Percentiles rank a stretch among this genome's conserved stretches.
phyloP scores from a whole-genome alignment of 495 filamentous ascomycete genomes.

The Penicillium tannophilum region DNA sequence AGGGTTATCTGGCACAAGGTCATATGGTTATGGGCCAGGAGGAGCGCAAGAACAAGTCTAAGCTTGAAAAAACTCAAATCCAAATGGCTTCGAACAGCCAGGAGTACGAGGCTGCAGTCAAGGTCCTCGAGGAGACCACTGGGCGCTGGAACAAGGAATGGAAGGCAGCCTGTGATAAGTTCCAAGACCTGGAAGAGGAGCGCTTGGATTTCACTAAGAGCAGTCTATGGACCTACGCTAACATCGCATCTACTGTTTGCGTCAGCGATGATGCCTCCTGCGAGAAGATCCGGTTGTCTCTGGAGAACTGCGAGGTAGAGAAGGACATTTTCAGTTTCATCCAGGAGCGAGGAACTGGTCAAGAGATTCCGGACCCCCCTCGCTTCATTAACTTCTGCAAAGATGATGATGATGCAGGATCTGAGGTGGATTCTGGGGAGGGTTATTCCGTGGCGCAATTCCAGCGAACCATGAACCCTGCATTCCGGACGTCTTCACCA shows the following conservation, averaged over 20 bases:
- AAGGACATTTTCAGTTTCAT: slow-evolving; percentile 94
- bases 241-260: slow-evolving; percentile 96
- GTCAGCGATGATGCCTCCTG: slow-evolving; percentile 98
- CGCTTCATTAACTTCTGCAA: slow-evolving; percentile 99
- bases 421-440: slow-evolving; percentile 81
- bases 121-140: slow-evolving; percentile 93
- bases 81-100: slow-evolving; percentile 85
- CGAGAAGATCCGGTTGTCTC: slow-evolving; percentile 91
- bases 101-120: slow-evolving; percentile 92
- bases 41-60: slow-evolving; percentile 98
- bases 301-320: slow-evolving; percentile 95
- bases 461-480: slow-evolving; percentile 90
- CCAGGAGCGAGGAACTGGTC: slow-evolving; percentile 83
- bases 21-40: slow-evolving; percentile 99
- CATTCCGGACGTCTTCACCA: slow-evolving; percentile 89
- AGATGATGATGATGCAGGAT: slow-evolving; percentile 82
- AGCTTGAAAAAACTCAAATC: slow-evolving; percentile 97
- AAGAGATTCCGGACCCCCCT: slow-evolving; percentile 95
- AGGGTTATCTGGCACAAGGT: slow-evolving; percentile 96
- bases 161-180: slow-evolving; percentile 98
- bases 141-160: slow-evolving; percentile 96
- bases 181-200: slow-evolving; percentile 99
- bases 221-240: slow-evolving; percentile 96
- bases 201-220: slow-evolving; percentile 94
- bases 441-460: slow-evolving; percentile 94